Percentiles rank a stretch among this genome's conserved stretches.
Conservation (phyloP, 768 basidiomycete genomes). For the Imleria badia region DNA sequence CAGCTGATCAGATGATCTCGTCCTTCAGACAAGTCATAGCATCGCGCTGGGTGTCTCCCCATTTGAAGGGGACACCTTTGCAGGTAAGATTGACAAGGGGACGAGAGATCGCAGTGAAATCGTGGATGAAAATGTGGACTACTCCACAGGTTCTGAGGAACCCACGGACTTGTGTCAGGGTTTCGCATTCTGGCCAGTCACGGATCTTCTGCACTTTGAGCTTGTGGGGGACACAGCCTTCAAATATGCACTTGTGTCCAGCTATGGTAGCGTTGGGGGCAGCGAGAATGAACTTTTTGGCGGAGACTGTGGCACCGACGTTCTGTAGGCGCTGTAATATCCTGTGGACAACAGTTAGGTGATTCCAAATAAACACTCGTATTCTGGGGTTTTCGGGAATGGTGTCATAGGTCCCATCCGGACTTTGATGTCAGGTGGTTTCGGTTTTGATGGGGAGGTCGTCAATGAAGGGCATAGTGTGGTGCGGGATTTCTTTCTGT, state of each 20-base stretch:
- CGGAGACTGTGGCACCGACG: constrained; percentile 37
- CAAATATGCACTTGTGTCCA: constrained; percentile 26
- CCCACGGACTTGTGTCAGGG: constrained; percentile 18
- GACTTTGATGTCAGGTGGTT: constrained; percentile 19
- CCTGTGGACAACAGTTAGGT: constrained; percentile 21
- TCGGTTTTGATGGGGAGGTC: constrained; percentile 31
- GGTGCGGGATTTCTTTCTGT: constrained; percentile 38
- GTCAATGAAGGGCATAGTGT: constrained; percentile 39
- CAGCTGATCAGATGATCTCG: constrained; percentile 6
- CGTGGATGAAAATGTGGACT: neutral
- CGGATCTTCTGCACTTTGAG: constrained; percentile 26
- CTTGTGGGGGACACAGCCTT: constrained; percentile 30
- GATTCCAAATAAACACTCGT: constrained; percentile 38
- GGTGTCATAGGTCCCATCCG: constrained; percentile 33
- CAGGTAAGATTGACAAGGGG: constrained; percentile 26
- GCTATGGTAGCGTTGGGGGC: constrained; percentile 29
- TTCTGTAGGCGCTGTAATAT: constrained; percentile 35
- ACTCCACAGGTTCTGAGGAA: constrained; percentile 32
- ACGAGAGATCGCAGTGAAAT: constrained; percentile 19
- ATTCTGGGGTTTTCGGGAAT: constrained; percentile 39
- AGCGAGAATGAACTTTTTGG: constrained; percentile 35
- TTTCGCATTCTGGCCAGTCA: constrained; percentile 29
- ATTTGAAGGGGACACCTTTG: constrained; percentile 28
- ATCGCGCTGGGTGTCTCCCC: constrained; percentile 3
- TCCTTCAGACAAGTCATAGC: constrained; percentile 26